Evolutionary conservation across 1,284 basidiomycete species (phyloP), one percentile per base, ranked within the genome.

Genomic region (Pascua guehoae): DNA sequence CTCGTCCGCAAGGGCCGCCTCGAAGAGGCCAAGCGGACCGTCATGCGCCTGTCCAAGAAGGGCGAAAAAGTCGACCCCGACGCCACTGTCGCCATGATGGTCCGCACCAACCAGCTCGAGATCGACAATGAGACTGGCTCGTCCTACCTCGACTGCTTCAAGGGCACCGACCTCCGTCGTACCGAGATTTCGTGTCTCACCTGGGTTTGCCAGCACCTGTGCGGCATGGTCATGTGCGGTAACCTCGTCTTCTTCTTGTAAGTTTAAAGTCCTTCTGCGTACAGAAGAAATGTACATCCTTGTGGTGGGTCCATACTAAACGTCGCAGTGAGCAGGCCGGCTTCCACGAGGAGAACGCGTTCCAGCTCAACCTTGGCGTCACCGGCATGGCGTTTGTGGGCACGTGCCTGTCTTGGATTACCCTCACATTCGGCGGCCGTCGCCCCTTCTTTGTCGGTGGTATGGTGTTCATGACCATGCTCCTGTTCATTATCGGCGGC

Each of bases 361-460:
- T 66, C 48, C 62, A 69, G 15, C 60, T 66, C 58, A 69, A 77
- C 63, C 64, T 69, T 14, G 69, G 75, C 15, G 61, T 77, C 36
- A 76, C 75, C 43, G 71, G 76, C 32, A 67, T 78, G 52, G 75
- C 67, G 41, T 65, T 75, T 44, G 56, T 72, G 50, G 78, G 78
- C 18, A 78, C 77, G 1, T 59, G 77, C 61, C 61, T 63, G 46
- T 72, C 73, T 1, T 80, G 78, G 78, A 68, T 71, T 57, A 41
- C 52, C 7, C 51, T 70, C 55, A 63, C 60, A 12, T 61, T 58
- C 43, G 56, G 73, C 49, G 79, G 79, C 17, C 76, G 80, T 32
- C 75, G 80, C n/a, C 67, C 71, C 1, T 64, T 81, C 41, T 82
- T 80, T 73, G 63, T 78, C 41, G 57, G 53, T 24, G 81, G 81